Evolutionary conservation across 2,329 filamentous ascomycete genomes (phyloP), one percentile per base, ranked within the genome.

Genomic region (Lachnellula hyalina): DNA sequence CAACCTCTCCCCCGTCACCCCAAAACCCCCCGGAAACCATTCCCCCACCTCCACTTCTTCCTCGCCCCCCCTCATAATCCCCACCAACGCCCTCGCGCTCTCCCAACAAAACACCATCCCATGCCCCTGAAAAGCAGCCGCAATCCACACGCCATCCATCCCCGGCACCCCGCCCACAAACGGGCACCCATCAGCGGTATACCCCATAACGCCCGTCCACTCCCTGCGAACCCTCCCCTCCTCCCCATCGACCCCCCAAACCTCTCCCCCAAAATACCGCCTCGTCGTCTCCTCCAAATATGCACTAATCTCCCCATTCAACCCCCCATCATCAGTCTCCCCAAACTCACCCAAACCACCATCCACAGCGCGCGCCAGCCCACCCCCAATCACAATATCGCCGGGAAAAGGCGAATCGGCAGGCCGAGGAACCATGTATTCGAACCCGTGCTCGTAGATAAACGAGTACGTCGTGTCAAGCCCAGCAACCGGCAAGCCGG

Each of bases 371-470:
- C 58, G 57, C n/a, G 58, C 58, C 1, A 61, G 36, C 1, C 63
- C 60, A 0, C 68, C 68, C 4, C 63, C 63, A 2, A 65, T 64
- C 2, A 73, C 55, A 17, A 73, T 65, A 57, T 73, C 69, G 2
- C 68, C 67, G 7, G 57, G 65, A 38, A 72, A 69, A 17, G 58
- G 61, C 2, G 74, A 72, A 0, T 74, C 75, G n/a, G 72, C 68
- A 0, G 78, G 77, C 1, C 81, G 74, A 1, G 80, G 75, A 8
- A 87, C 79, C 75, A 88, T 82, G 67, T 88, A 89, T 57, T 88
- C 85, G 63, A 84, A 87, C 0, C 84, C 82, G 23, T 72, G 69
- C 2, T 74, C 72, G 63, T 83, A 83, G 25, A 85, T 79, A 60
- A 87, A 83, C 19, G 28, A 83, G 63, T 11, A 74, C 17, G 70